phyloP scores from a whole-genome alignment of 2,329 filamentous ascomycete genomes.

The Paraconiothyrium brasiliense region DNA sequence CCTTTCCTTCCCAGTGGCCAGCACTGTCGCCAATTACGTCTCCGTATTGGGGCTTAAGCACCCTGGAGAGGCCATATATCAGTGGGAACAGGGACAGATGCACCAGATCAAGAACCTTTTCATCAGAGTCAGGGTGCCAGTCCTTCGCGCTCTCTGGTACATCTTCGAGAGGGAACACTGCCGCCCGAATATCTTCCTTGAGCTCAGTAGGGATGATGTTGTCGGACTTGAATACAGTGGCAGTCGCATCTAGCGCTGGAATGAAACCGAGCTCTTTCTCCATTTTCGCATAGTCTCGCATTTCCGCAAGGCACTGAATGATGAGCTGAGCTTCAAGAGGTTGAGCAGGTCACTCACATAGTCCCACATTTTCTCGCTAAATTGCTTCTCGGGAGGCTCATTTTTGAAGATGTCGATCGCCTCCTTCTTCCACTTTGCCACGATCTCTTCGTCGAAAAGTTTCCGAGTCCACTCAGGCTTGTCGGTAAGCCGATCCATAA shows the following conservation, averaged over 20 bases:
- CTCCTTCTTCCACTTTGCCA: slow-evolving; percentile 37
- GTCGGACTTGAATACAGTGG: slow-evolving; percentile 64
- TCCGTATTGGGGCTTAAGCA: slow-evolving; percentile 1
- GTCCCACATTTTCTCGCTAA: slow-evolving; percentile 9
- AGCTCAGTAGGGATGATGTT: slow-evolving; percentile 50
- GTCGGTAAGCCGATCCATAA: slow-evolving; percentile 55
- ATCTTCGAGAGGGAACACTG: slow-evolving; percentile 60
- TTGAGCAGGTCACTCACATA: not conserved
- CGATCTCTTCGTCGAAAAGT: slow-evolving; percentile 46
- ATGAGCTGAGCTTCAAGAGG: not conserved
- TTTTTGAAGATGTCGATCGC: slow-evolving; percentile 20
- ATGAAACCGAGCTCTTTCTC: slow-evolving; percentile 47
- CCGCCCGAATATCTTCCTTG: slow-evolving; percentile 52
- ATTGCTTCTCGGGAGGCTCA: slow-evolving; percentile 5
- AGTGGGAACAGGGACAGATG: slow-evolving; percentile 71
- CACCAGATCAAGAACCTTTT: slow-evolving; percentile 62
- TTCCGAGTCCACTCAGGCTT: slow-evolving; percentile 53
- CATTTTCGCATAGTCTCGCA: slow-evolving; percentile 43
- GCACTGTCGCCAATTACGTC: not conserved
- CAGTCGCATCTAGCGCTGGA: slow-evolving; percentile 55
- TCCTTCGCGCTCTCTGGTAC: slow-evolving; percentile 62
- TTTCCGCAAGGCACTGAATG: slow-evolving; percentile 5
- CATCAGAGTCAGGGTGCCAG: slow-evolving; percentile 68
- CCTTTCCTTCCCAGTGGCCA: slow-evolving; percentile 8
- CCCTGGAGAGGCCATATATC: slow-evolving; percentile 54